Percentiles rank a stretch among this genome's conserved stretches.
Evolutionary conservation across 345 rosid genomes (phyloP).

Genomic region (Salix exigua): DNA sequence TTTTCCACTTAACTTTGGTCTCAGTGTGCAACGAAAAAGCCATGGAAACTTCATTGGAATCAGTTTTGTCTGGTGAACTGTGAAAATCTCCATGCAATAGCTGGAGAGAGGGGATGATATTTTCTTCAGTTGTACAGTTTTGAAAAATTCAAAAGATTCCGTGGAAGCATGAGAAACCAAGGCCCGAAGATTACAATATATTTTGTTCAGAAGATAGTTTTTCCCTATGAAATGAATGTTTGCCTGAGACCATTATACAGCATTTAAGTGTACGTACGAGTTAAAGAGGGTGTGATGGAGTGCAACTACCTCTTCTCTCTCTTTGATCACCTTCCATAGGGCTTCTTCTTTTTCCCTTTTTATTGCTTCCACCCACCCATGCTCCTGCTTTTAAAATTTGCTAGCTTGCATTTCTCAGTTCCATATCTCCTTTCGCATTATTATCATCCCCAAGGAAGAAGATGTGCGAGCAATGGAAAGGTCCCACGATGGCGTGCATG

Average conservation of each 20-base stretch:
- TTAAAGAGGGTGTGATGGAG: slow-evolving; percentile 24
- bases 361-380: slow-evolving; percentile 43
- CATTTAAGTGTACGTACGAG: slow-evolving; percentile 26
- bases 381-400: background rate
- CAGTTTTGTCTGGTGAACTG: slow-evolving; percentile 18
- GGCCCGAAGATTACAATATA: background rate
- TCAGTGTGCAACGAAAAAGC: slow-evolving; percentile 16
- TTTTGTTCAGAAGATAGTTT: background rate
- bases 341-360: slow-evolving; percentile 21
- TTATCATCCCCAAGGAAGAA: slow-evolving; percentile 16
- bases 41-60: slow-evolving; percentile 42
- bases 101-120: slow-evolving; percentile 5
- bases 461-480: background rate
- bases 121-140: slow-evolving; percentile 9
- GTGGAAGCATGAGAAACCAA: slow-evolving; percentile 9
- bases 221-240: slow-evolving; percentile 46
- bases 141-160: slow-evolving; percentile 34
- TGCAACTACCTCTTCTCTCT: slow-evolving; percentile 27
- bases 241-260: slow-evolving; percentile 33
- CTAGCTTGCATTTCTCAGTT: slow-evolving; percentile 1
- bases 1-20: slow-evolving; percentile 7
- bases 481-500: slow-evolving; percentile 23
- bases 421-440: background rate
- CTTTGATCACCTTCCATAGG: slow-evolving; percentile 6
- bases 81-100: slow-evolving; percentile 6